phyloP scores from a whole-genome alignment of 345 rosid genomes.

The Bretschneidera sinensis region DNA sequence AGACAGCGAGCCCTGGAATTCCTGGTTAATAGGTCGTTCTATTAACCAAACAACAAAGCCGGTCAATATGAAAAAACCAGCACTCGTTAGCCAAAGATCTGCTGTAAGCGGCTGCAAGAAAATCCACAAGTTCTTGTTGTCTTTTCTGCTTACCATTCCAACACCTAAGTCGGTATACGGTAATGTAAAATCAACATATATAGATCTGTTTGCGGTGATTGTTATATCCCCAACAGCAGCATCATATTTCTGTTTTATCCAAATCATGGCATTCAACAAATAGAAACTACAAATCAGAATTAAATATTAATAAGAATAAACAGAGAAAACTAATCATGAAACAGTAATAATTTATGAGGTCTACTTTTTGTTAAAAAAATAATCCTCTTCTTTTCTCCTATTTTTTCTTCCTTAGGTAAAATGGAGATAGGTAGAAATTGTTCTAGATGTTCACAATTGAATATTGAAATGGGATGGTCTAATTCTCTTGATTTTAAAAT shows the following conservation, averaged over 20 bases:
- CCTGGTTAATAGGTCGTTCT: constrained; percentile 25
- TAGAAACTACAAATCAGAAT: no score
- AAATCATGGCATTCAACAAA: no score
- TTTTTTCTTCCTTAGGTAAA: no score
- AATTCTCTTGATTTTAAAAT: no score
- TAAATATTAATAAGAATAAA: no score
- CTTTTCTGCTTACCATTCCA: constrained; percentile 18
- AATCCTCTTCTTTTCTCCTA: no score
- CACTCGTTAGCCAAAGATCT: constrained; percentile 20
- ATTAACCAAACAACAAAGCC: constrained; percentile 31
- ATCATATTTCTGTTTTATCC: constrained; percentile 31
- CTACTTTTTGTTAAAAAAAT: no score
- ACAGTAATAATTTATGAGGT: no score
- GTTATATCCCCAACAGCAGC: constrained; percentile 43
- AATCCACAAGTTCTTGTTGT: constrained; percentile 13
- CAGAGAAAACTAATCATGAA: no score
- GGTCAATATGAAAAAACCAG: constrained; percentile 16
- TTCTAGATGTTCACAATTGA: no score
- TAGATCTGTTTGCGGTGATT: constrained; percentile 33
- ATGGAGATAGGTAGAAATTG: no score
- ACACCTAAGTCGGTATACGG: constrained; percentile 28
- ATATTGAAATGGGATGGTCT: no score
- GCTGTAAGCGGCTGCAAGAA: constrained; percentile 25
- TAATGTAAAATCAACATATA: constrained; percentile 43
- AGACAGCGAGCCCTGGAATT: constrained; percentile 27